Base-by-base conservation (phyloP, 2,329 filamentous ascomycete genomes). In the Fusarium pininemorale region DNA sequence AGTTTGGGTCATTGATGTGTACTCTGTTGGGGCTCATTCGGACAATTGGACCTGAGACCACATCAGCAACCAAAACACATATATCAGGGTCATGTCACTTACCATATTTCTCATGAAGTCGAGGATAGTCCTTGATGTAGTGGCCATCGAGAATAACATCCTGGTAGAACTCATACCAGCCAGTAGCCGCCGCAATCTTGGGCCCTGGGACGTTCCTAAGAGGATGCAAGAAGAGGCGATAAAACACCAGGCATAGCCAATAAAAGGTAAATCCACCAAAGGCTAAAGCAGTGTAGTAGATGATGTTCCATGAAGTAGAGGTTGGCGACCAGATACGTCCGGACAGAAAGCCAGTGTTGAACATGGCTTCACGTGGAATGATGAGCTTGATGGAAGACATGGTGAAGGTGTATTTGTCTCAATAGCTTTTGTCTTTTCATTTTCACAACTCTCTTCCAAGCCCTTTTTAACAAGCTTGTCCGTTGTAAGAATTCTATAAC, bases 111-210 rank as follows among this genome's bases (percentile, higher is more conserved):
- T 56, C 37, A 3, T 56, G 53, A 13, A 56, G 26, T 4, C 20
- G 4, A 5, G 53, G 37, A 18, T 56, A 56, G 12, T 56, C 53
- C 9, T 42, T 56, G 22, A 56, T 41, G 26, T 42, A 56, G 37
- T 56, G 37, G 5, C 53, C 53, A 30, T 56, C 53, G 6, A 56
- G 53, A 14, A 56, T 32, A 15, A 56, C 22, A 3, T 32, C 53
- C 15, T 56, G 37, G 53, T 56, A 42, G 22, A 42, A 56, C 37
- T 56, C 53, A 30, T 56, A 56, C 53, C 53, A 56, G 22, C 53
- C 9, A 2, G 53, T 56, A 18, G 37, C 26, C 15, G 26, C 53
- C 15, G 37, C 37, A 6, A 56, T 32, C 37, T 56, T 56, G 0
- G 53, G 37, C 16, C 26, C 53, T 6, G 37, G 53, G 15, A 56